Percentiles rank a stretch among this genome's conserved stretches.
phyloP scores from a whole-genome alignment of 495 filamentous ascomycete genomes.

The Oidiodendron maius region DNA sequence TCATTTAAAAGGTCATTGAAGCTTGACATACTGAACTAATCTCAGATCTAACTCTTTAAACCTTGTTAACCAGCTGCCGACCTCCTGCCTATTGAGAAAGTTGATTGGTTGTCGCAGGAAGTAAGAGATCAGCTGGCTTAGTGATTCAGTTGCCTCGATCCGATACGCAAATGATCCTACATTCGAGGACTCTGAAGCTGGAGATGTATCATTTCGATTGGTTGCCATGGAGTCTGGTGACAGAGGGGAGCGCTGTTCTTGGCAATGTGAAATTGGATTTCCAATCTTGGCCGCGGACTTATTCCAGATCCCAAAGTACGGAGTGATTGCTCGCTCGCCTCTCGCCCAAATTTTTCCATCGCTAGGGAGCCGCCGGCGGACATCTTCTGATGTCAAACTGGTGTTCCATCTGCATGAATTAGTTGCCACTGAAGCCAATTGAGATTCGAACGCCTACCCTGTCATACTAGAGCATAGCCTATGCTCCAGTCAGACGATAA shows the following conservation, averaged over 20 bases:
- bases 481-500: slow-evolving; percentile 10
- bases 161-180: slow-evolving; percentile 38
- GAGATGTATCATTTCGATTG: too few relatives aligned
- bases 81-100: slow-evolving; percentile 24
- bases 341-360: slow-evolving; percentile 30
- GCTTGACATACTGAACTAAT: slow-evolving; percentile 29
- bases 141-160: slow-evolving; percentile 36
- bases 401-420: too few relatives aligned
- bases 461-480: slow-evolving; percentile 1
- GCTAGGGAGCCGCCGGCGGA: slow-evolving; percentile 34
- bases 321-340: slow-evolving; percentile 28
- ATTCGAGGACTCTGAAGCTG: slow-evolving; percentile 26
- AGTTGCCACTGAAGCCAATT: too few relatives aligned
- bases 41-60: slow-evolving; percentile 41
- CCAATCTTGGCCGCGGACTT: slow-evolving; percentile 30
- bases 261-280: slow-evolving; percentile 24
- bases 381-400: slow-evolving; percentile 32
- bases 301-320: slow-evolving; percentile 38
- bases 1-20: too few relatives aligned
- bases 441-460: too few relatives aligned
- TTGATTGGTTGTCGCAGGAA: slow-evolving; percentile 35
- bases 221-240: slow-evolving; percentile 5
- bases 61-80: slow-evolving; percentile 34
- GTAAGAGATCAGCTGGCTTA: slow-evolving; percentile 31
- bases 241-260: background rate